Evolutionary conservation across 495 filamentous ascomycete genomes (phyloP), one percentile per base, ranked within the genome.

Genomic region (Friedmanniomyces simplex): DNA sequence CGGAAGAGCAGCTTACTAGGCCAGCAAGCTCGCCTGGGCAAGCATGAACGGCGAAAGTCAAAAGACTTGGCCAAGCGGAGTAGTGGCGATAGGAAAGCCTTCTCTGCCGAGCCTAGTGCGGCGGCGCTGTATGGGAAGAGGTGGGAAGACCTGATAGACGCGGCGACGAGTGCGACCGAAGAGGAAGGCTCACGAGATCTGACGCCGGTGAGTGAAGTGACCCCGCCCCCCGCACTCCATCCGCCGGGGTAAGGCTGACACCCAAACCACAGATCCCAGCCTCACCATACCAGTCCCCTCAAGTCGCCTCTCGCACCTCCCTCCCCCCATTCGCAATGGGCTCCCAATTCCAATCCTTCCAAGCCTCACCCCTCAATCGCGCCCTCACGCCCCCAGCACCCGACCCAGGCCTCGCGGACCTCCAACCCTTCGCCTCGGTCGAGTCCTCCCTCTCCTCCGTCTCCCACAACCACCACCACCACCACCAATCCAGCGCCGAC

Each of bases 81-180:
- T 11, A 89, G 85, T 63, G 79, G 85, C 34, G 79, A 82, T 57
- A 78, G 88, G 50, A 95, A 94, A 69, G 87, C 87, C 22, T 79
- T 83, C 58, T 94, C 89, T 2, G 87, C 88, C 24, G 90, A 95
- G 68, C 88, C 90, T 30, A 63, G 65, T 30, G 81, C 77, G n/a
- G 80, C 80, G 10, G 82, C 79, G 60, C 80, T 84, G 45, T 87
- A 84, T 69, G 88, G 88, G 41, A 91, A 90, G 74, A 78, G 90
- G 65, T 96, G 90, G 90, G 88, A 95, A 70, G 90, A 96, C 69
- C 72, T 96, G 59, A 90, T 96, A 55, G 90, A 95, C 70, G 90
- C 90, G 11, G 88, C 88, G 22, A 85, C 89, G 16, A 94, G 88
- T 36, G 89, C 88, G 11, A 95, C 88, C 7, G 89, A 95, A 76